Base-by-base conservation (phyloP, 1,284 basidiomycete genomes). In the Puccinia horiana region DNA sequence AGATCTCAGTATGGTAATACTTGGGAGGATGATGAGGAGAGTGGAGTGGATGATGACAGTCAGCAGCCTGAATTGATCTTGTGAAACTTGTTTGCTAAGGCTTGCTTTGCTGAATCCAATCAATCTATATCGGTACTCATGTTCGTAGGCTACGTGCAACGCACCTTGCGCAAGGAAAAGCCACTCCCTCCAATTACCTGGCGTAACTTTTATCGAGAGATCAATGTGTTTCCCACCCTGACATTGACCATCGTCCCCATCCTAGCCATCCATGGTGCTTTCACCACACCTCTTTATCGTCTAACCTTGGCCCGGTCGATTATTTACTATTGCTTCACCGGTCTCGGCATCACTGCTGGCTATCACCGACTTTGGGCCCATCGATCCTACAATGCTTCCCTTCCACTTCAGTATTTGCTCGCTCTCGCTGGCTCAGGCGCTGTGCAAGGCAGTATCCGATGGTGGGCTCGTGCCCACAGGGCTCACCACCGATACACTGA, bases 351-450 rank as follows among this genome's bases (percentile, higher is more conserved):
- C 44, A 83, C 91, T 0, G 91, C 91, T 18, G 95, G 95, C 16
- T 97, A 96, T 88, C 95, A 97, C 86, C 91, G 95, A 83, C 90
- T 96, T 0, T 96, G 94, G 94, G 92, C 95, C 3, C 95, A 97
- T 86, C 91, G 94, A 76, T 89, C 93, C 0, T 96, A 95, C 88
- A 96, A 95, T 86, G 95, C 94, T n/a, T 91, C 92, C 0, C 89
- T 88, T 81, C 91, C 92, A 12, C 88, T 96, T 4, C 91, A 96
- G 86, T 94, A 93, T 87, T 88, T 90, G 85, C 90, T 96, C 76
- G 92, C 93, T 12, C 84, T 92, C 29, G 90, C 91, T 16, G 95
- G 94, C 79, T 92, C 93, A 20, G 94, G 94, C 80, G 93, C 95
- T 16, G 93, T 94, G 49, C 91, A 96, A 86, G 94, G 95, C 32